Base-by-base conservation (phyloP, 2,329 filamentous ascomycete species). In the Aspergillus brasiliensis region DNA sequence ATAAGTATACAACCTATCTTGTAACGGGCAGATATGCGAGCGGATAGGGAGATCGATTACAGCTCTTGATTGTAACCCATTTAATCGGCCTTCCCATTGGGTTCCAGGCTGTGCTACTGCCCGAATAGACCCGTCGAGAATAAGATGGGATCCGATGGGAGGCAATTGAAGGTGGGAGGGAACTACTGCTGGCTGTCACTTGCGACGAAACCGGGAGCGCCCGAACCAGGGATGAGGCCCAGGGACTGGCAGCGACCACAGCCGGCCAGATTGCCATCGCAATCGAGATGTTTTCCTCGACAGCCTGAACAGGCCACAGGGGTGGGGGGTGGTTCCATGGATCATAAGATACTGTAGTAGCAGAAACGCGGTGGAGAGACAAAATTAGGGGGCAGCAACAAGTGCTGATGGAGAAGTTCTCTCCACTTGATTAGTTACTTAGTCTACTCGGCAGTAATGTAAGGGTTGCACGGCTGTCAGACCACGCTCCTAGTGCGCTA, bases 231-330 rank as follows among this genome's bases (percentile, higher is more conserved):
- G 28, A 27, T 47, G 17, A 60, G 53, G 17, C 49, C 47, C 28
- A 60, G n/a, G 5, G 37, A 44, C 21, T 42, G 38, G 23, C 58
- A 60, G 8, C 58, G 53, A 8, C 27, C 15, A 42, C 58, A 57
- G n/a, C 53, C 54, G 4, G 54, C 23, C 15, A 48, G 5, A 42
- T 60, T 60, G 5, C 58, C 58, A n/a, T 60, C 58, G 15, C 58
- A 57, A n/a, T 60, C 53, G 11, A 57, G 28, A 25, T 53, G 58
- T 13, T 53, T 58, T 7, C 54, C 48, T 25, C 58, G 58, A 11
- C 58, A 57, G 15, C 57, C 40, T 1, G 58, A 17, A 21, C 58
- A 60, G 40, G 54, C 58, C 5, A 60, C 58, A 8, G 54, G 6
- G n/a, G 55, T 38, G 3, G 11, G 54, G 6, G n/a, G 55, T 38